These are phyloP conservation scores for Podaxis sp. DNA, from an alignment of 768 basidiomycete species.

Conservation along the genomic window DNA sequence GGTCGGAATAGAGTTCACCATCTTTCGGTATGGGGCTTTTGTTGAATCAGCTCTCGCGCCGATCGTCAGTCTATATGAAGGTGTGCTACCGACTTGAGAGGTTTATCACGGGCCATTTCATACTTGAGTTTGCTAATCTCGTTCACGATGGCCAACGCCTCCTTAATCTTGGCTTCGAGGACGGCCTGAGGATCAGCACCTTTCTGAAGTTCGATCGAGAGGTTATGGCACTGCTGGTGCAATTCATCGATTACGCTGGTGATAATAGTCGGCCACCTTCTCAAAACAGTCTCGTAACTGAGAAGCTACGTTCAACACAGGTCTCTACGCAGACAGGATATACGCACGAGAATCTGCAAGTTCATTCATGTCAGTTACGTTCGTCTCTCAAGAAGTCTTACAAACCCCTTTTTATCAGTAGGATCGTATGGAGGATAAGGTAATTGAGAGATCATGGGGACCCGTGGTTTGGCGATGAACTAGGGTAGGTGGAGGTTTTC, in stretches of 20 bases:
- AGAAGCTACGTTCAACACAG: not conserved
- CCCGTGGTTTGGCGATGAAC: not conserved
- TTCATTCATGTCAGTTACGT: constrained; percentile 50
- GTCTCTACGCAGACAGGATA: not conserved
- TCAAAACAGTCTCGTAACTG: constrained; percentile 78
- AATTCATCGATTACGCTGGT: constrained; percentile 79
- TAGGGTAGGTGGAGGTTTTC: not conserved
- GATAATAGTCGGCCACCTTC: constrained; percentile 83
- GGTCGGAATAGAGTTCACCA: constrained; percentile 62
- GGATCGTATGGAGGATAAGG: constrained; percentile 76
- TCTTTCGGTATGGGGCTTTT: constrained; percentile 71
- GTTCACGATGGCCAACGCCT: constrained; percentile 78
- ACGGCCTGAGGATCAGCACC: constrained; percentile 23
- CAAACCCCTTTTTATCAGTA: constrained; percentile 60
- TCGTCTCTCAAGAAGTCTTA: constrained; percentile 19
- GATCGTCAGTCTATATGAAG: not conserved
- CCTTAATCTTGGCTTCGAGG: constrained; percentile 50
- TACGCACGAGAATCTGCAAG: constrained; percentile 1
- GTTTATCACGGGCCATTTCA: constrained; percentile 78
- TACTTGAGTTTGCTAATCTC: constrained; percentile 80
- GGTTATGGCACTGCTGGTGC: constrained; percentile 64
- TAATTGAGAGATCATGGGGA: constrained; percentile 29
- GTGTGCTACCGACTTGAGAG: constrained; percentile 53
- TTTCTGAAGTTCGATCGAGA: constrained; percentile 42
- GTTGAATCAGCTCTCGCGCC: constrained; percentile 2